These are phyloP conservation scores for Hanseniaspora singularis DNA, from an alignment of 805 yeast genomes.

Conservation along the genomic window DNA sequence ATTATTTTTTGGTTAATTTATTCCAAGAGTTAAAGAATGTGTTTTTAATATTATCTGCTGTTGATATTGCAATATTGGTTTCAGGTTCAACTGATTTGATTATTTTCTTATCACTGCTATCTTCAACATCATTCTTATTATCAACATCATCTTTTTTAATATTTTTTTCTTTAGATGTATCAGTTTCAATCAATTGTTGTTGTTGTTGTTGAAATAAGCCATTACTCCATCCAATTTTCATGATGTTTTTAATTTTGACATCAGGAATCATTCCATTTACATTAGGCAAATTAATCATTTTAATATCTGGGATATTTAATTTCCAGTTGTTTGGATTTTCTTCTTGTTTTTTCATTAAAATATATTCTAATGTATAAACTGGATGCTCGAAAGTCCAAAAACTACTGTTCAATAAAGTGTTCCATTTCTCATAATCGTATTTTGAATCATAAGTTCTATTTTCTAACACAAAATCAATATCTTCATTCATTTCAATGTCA, in stretches of 20 bases:
- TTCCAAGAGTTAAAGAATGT: slow-evolving; percentile 1
- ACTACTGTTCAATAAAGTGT: background rate
- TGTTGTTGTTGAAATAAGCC: background rate
- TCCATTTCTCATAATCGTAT: slow-evolving; percentile 2
- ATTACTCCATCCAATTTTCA: background rate
- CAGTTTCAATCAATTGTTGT: background rate
- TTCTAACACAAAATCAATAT: slow-evolving; percentile 4
- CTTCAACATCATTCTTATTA: background rate
- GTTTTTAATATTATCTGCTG: slow-evolving; percentile 1
- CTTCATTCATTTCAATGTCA: slow-evolving; percentile 14
- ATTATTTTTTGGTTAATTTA: background rate
- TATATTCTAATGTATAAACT: slow-evolving; percentile 1
- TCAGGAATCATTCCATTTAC: background rate
- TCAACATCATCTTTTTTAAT: background rate
- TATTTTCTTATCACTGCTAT: background rate
- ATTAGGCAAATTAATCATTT: background rate
- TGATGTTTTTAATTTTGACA: background rate
- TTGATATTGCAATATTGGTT: background rate
- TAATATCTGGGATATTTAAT: background rate
- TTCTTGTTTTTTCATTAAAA: background rate
- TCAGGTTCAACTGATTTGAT: background rate
- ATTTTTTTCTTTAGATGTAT: background rate
- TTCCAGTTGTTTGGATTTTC: background rate
- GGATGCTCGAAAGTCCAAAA: slow-evolving; percentile 14
- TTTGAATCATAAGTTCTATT: background rate